phyloP scores from a whole-genome alignment of 352 stramenopile species.

The Halophytophthora polymorphica region DNA sequence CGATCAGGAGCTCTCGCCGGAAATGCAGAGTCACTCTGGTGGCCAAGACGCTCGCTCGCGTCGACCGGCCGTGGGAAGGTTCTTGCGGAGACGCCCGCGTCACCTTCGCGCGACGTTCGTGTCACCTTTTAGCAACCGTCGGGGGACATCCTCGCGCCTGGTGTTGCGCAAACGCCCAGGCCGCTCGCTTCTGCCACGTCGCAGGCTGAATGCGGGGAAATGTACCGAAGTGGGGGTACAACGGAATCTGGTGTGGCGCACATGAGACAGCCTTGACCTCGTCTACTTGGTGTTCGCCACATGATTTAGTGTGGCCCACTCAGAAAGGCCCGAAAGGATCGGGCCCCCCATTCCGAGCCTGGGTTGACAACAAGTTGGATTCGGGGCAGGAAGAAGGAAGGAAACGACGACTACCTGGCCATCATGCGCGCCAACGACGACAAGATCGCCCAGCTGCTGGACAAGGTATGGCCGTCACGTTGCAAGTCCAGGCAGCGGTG shows the following conservation, averaged over 20 bases:
- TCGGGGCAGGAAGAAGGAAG: conserved; percentile 3
- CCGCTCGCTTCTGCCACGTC: conserved; percentile 5
- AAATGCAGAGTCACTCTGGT: neutral
- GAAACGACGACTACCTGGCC: neutral
- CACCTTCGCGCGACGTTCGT: neutral
- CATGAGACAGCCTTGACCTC: conserved; percentile 3
- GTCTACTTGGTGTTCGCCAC: neutral
- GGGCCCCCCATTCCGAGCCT: conserved; percentile 18
- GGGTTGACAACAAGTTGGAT: conserved; percentile 13
- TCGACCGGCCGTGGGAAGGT: conserved; percentile 8
- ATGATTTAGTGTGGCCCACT: neutral
- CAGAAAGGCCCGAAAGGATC: conserved; percentile 11
- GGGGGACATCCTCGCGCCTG: too few species aligned
- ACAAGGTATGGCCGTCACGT: conserved; percentile 49
- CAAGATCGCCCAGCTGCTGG: conserved; percentile 74
- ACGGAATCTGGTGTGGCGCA: conserved; percentile 2
- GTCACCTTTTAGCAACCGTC: neutral
- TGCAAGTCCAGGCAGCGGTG: neutral
- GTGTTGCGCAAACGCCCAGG: conserved; percentile 5
- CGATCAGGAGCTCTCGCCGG: neutral
- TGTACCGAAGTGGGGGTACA: conserved; percentile 4
- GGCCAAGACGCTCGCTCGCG: neutral
- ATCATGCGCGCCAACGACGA: conserved; percentile 73
- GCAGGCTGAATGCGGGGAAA: conserved; percentile 4
- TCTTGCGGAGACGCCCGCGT: conserved; percentile 18